These are phyloP conservation scores for Colletotrichum sp. DNA, from an alignment of 2,329 filamentous ascomycete species.

Conservation along the genomic window DNA sequence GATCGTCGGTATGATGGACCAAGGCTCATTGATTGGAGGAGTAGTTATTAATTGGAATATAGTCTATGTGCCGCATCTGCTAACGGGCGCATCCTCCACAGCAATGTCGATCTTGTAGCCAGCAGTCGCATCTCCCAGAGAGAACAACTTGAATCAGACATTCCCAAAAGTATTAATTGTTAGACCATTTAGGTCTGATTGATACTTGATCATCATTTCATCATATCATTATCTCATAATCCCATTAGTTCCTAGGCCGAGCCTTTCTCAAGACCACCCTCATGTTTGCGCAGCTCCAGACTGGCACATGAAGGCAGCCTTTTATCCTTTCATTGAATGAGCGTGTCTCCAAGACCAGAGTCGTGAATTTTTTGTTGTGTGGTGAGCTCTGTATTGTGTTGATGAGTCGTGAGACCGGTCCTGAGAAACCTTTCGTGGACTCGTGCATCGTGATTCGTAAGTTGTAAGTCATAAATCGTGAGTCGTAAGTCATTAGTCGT, in stretches of 20 bases:
- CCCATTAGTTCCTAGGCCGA: background rate
- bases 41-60: background rate
- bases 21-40: background rate
- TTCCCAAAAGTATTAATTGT: accelerated
- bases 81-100: background rate
- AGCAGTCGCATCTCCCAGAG: background rate
- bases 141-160: background rate
- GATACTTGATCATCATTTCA: background rate
- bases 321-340: background rate
- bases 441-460: background rate
- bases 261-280: background rate
- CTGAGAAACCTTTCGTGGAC: background rate
- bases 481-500: background rate
- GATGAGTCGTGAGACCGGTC: background rate
- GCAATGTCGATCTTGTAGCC: background rate
- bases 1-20: accelerated
- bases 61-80: background rate
- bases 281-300: background rate
- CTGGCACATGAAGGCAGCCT: background rate
- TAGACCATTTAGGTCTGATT: background rate
- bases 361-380: background rate
- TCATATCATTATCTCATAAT: background rate
- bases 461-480: background rate
- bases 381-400: background rate
- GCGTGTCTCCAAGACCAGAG: background rate